Conservation (phyloP, 1,139 yeast genomes). For the Yamadazyma atlantica region DNA sequence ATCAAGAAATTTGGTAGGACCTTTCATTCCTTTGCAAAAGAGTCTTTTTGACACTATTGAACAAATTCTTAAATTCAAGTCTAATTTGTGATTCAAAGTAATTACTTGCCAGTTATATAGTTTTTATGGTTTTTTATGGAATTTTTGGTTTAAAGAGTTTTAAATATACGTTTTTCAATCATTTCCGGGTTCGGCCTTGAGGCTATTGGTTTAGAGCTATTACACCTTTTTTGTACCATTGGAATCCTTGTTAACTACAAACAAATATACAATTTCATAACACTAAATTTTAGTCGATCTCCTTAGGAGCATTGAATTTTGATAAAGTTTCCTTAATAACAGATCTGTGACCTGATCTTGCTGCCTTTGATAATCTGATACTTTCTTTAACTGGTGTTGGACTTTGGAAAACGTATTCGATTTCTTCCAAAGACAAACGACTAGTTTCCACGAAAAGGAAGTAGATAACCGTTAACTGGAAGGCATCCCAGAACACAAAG, state of each 20-base stretch:
- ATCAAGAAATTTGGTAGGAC: slow-evolving; percentile 31
- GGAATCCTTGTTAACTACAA: too few species aligned
- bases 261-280: not conserved
- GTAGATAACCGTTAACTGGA: slow-evolving; percentile 20
- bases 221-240: too few species aligned
- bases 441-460: slow-evolving; percentile 29
- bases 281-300: not conserved
- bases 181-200: too few species aligned
- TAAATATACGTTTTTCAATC: too few species aligned
- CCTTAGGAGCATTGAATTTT: not conserved
- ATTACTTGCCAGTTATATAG: too few species aligned
- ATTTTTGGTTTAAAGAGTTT: too few species aligned
- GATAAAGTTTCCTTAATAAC: not conserved
- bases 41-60: slow-evolving; percentile 37
- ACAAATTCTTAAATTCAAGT: slow-evolving; percentile 20
- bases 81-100: not conserved
- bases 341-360: slow-evolving; percentile 4
- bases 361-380: slow-evolving; percentile 9
- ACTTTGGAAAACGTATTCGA: slow-evolving; percentile 20
- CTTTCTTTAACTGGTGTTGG: slow-evolving; percentile 12
- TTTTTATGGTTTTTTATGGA: too few species aligned
- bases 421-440: slow-evolving; percentile 26
- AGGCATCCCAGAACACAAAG: slow-evolving; percentile 19
- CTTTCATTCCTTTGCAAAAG: slow-evolving; percentile 32
- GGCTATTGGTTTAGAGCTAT: too few species aligned